Evolutionary conservation across 2,329 filamentous ascomycete genomes (phyloP).

Genomic region (Pseudocercospora fuligena): DNA sequence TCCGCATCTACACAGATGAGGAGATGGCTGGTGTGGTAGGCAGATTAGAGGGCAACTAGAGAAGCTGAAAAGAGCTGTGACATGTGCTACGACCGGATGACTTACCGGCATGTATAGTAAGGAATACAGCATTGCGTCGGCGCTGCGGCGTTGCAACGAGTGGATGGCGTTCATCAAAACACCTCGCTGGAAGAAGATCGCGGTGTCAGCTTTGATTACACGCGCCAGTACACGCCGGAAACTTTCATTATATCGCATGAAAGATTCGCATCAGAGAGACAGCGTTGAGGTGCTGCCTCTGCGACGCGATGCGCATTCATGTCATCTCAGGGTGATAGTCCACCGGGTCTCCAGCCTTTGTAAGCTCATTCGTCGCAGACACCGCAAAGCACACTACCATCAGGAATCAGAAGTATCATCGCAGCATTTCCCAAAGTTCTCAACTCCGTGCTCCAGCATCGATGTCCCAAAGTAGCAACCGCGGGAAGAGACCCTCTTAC

Average conservation of each 20-base stretch:
- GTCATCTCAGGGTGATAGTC: conserved; percentile 12
- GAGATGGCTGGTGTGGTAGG: conserved; percentile 95
- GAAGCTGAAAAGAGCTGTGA: conserved; percentile 5
- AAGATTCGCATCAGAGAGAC: background rate
- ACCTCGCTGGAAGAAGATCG: background rate
- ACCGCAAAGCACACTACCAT: background rate
- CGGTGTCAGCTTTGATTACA: background rate
- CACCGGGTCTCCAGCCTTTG: background rate
- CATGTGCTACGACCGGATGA: conserved; percentile 19
- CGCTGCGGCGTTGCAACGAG: conserved; percentile 13
- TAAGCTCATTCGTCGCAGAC: background rate
- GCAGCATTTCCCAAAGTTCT: background rate
- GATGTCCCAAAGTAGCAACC: background rate
- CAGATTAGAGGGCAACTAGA: conserved; percentile 64
- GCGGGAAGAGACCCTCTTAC: background rate
- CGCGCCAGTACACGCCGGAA: background rate
- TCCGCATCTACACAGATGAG: conserved; percentile 97
- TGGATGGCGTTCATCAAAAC: background rate
- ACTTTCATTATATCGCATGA: background rate
- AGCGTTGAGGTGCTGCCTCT: background rate
- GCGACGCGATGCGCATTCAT: background rate
- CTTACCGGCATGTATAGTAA: conserved; percentile 26
- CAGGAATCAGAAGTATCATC: background rate
- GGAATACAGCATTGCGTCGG: conserved; percentile 27
- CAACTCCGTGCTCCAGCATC: background rate